Percentiles rank a stretch among this genome's conserved stretches.
These are phyloP conservation scores for Tubosaeta brunneosetosa DNA, from an alignment of 768 basidiomycete species.

Conservation along the genomic window DNA sequence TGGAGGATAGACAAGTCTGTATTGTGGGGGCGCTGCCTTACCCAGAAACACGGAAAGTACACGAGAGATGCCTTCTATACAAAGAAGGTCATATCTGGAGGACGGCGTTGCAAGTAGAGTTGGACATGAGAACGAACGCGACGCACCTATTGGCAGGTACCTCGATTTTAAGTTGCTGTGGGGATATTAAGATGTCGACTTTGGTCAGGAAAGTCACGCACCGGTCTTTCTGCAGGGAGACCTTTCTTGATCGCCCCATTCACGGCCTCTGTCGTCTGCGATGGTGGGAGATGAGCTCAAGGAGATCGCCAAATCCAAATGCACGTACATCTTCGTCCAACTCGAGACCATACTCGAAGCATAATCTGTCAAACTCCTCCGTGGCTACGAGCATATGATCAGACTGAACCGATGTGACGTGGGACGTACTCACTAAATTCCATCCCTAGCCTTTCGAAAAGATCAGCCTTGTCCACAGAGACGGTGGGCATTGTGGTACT, in stretches of 20 bases:
- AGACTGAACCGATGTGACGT: conserved; percentile 4
- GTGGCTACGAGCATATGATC: conserved; percentile 52
- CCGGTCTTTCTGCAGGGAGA: conserved; percentile 79
- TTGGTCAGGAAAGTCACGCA: conserved; percentile 32
- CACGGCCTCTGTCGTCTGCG: conserved; percentile 84
- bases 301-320: not conserved
- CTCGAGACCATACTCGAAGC: conserved; percentile 97
- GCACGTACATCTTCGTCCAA: conserved; percentile 90
- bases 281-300: conserved; percentile 1
- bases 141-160: conserved; percentile 91
- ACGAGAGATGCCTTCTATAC: conserved; percentile 92
- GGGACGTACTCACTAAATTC: conserved; percentile 60
- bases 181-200: not conserved
- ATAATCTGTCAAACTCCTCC: conserved; percentile 90
- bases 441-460: conserved; percentile 80
- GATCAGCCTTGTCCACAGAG: conserved; percentile 91
- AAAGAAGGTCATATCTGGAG: conserved; percentile 90
- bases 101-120: conserved; percentile 5
- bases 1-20: conserved; percentile 67
- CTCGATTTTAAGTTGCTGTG: conserved; percentile 96
- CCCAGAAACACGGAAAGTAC: conserved; percentile 81
- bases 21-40: conserved; percentile 60
- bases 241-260: conserved; percentile 79
- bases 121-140: not conserved
- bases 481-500: conserved; percentile 78